Base-by-base conservation (phyloP, 768 basidiomycete genomes). In the Russula dissimulans region DNA sequence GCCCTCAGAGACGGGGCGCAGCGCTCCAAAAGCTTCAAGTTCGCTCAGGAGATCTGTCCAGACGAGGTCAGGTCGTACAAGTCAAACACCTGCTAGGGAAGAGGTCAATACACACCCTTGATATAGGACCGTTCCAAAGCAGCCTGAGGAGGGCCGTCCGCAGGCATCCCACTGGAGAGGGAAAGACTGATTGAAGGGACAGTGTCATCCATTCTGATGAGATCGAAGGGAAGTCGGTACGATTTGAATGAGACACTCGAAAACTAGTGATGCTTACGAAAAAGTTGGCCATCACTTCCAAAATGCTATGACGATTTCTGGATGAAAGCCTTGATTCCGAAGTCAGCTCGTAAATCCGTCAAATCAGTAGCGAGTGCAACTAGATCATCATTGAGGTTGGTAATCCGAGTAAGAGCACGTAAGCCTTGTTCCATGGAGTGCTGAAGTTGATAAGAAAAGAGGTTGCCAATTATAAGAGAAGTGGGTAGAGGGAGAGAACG, bases 151-250 rank as follows among this genome's bases (percentile, higher is more conserved):
- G 78, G 71, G 0, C 32, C 31, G 15, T 34, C 42, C 3, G 77
- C 74, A 42, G 90, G 87, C 10, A 72, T 74, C 50, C 77, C 81
- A 39, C 84, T 86, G 0, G 78, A 77, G 0, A 86, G 85, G 1
- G 86, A 83, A 67, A 93, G 85, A 65, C 92, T 90, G 62, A 93
- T 81, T 4, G 76, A 78, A 0, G 90, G 89, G 3, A 87, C 85
- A 1, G 84, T 75, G 62, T 87, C 88, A 43, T 90, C 87, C 81
- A 95, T 82, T 2, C 88, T 88, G 46, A 78, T 76, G 3, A 86
- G 80, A 42, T 89, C 87, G 69, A 94, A 97, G 0, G 95, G 95
- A 7, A 98, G 77, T 66, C 89, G 85, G 2, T 26, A 26, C 22
- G 22, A 26, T 26, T 26, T 26, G 22, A 26, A 26, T 26, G 22